phyloP scores from a whole-genome alignment of 345 rosid genomes.

The Ceriops decandra region DNA sequence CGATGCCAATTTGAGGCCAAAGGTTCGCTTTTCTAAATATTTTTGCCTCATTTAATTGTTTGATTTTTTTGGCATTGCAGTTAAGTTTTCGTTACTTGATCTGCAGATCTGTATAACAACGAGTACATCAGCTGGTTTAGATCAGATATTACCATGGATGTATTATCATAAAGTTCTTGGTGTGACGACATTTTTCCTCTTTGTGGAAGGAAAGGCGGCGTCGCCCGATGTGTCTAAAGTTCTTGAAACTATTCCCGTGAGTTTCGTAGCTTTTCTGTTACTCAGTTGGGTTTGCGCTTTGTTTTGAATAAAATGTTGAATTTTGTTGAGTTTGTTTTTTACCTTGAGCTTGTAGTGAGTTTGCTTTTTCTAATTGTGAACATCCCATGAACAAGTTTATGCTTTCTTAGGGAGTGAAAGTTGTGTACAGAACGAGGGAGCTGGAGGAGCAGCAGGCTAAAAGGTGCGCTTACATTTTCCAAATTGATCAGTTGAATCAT shows the following conservation, averaged over 20 bases:
- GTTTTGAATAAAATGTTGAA: neutral
- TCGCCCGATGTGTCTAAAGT: constrained; percentile 65
- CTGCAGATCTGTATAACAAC: constrained; percentile 74
- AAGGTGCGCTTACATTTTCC: constrained; percentile 13
- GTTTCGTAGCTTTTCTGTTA: constrained; percentile 21
- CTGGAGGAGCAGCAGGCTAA: constrained; percentile 35
- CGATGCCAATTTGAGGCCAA: constrained; percentile 57
- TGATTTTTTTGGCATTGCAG: neutral
- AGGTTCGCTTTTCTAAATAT: constrained; percentile 31
- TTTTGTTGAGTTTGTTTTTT: constrained; percentile 8
- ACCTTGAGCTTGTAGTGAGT: constrained; percentile 4
- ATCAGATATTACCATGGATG: constrained; percentile 82
- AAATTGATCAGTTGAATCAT: neutral
- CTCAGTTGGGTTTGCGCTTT: constrained; percentile 1
- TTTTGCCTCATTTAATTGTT: neutral
- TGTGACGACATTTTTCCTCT: constrained; percentile 69
- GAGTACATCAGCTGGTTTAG: constrained; percentile 86
- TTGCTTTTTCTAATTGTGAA: neutral
- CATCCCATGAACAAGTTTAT: constrained; percentile 7
- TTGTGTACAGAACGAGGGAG: constrained; percentile 29
- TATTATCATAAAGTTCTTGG: constrained; percentile 88
- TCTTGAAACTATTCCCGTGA: constrained; percentile 72
- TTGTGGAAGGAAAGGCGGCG: constrained; percentile 95
- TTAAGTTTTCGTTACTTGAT: neutral
- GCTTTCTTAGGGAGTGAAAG: constrained; percentile 29